These are phyloP conservation scores for Apiospora aurea DNA, from an alignment of 2,329 filamentous ascomycete species.

Conservation along the genomic window DNA sequence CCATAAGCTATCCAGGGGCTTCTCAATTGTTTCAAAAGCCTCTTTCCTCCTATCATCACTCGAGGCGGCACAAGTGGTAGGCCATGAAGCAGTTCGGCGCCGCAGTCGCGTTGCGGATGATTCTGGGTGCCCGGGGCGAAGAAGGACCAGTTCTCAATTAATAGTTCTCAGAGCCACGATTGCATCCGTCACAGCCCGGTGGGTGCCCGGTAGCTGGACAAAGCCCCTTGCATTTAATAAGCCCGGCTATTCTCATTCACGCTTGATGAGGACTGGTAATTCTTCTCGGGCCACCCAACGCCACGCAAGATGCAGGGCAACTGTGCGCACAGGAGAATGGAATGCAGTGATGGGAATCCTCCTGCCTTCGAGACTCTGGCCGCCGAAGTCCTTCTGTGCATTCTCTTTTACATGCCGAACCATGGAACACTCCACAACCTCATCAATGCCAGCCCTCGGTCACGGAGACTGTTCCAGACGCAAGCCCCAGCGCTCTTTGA, in stretches of 20 bases:
- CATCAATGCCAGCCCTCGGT: background rate
- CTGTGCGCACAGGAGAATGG: background rate
- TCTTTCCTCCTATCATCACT: background rate
- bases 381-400: background rate
- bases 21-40: background rate
- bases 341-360: background rate
- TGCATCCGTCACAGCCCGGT: background rate
- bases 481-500: conserved; percentile 4
- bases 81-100: background rate
- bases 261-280: background rate
- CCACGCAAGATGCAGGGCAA: background rate
- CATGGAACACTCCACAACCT: background rate
- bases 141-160: background rate
- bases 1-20: background rate
- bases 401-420: background rate
- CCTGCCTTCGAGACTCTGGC: conserved; percentile 2
- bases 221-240: background rate
- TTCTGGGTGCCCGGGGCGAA: background rate
- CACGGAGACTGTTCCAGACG: background rate
- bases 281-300: background rate
- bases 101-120: background rate
- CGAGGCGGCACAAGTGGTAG: background rate
- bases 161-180: background rate
- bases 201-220: background rate
- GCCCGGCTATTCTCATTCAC: conserved; percentile 3